These are phyloP conservation scores for Mayamaea pseudoterrestris DNA, from an alignment of 108 stramenopile genomes.

Conservation along the genomic window DNA sequence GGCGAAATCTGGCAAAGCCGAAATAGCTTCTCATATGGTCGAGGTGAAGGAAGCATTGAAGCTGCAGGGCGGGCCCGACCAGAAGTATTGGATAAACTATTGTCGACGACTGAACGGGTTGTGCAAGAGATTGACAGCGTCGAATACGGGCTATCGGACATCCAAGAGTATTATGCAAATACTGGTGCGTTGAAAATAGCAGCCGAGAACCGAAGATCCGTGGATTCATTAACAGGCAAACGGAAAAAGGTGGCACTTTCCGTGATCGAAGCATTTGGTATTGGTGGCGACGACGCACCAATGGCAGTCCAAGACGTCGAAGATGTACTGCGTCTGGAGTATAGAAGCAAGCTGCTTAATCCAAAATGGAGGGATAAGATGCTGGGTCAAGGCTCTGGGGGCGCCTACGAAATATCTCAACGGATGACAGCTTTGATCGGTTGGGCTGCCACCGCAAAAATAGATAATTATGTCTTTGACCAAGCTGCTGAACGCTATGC, in stretches of 20 bases:
- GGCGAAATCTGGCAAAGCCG: conserved; percentile 73
- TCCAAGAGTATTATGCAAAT: conserved; percentile 52
- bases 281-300: conserved; percentile 12
- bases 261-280: conserved; percentile 74
- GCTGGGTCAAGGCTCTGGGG: conserved; percentile 76
- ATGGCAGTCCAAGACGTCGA: conserved; percentile 74
- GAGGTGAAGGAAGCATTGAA: conserved; percentile 46
- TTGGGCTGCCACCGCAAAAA: conserved; percentile 59
- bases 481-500: conserved; percentile 81
- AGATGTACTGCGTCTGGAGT: conserved; percentile 73
- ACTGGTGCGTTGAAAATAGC: conserved; percentile 81
- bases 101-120: conserved; percentile 69
- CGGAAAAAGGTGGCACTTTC: conserved; percentile 58
- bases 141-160: conserved; percentile 80
- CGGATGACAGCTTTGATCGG: conserved; percentile 81
- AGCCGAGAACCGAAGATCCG: conserved; percentile 55
- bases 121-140: conserved; percentile 82
- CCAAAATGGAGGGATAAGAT: conserved; percentile 84
- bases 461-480: conserved; percentile 78
- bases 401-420: conserved; percentile 79
- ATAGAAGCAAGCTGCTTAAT: conserved; percentile 76
- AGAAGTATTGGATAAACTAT: conserved; percentile 55
- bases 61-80: conserved; percentile 45
- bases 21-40: conserved; percentile 64
- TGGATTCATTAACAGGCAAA: conserved; percentile 20